Conservation (phyloP, 1,139 yeast species). For the Spathaspora sp. region DNA sequence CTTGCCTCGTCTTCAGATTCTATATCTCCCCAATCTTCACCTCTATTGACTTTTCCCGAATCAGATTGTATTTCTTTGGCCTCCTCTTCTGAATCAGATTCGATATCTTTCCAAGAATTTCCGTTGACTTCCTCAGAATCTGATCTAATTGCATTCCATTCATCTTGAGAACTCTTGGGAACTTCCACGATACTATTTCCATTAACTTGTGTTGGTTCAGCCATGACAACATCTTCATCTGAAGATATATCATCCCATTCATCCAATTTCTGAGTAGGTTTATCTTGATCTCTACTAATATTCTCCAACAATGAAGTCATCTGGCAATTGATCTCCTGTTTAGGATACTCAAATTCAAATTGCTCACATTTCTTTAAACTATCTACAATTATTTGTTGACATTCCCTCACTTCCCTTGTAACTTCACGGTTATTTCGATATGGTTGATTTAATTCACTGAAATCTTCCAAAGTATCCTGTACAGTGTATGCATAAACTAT, state of each 20-base stretch:
- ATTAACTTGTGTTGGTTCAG: background rate
- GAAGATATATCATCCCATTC: constrained; percentile 5
- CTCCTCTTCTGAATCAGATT: constrained; percentile 8
- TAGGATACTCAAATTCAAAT: constrained; percentile 30
- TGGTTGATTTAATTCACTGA: constrained; percentile 6
- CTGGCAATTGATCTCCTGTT: constrained; percentile 20
- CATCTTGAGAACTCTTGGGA: constrained; percentile 5
- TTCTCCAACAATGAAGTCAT: constrained; percentile 5
- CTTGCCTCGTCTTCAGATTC: no score
- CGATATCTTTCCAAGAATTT: constrained; percentile 7
- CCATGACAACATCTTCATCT: background rate
- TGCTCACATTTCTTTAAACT: constrained; percentile 29
- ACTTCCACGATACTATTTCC: background rate
- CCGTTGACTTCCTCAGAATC: constrained; percentile 3
- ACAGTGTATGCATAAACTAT: constrained; percentile 13
- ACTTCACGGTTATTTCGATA: constrained; percentile 8
- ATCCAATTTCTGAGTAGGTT: background rate
- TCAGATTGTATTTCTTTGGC: no score
- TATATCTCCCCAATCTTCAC: no score
- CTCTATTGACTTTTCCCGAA: no score
- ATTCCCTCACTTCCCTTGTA: constrained; percentile 13
- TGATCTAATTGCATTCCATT: constrained; percentile 9
- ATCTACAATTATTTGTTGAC: constrained; percentile 18
- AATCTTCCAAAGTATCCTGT: constrained; percentile 5
- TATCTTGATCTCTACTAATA: constrained; percentile 2